phyloP scores from a whole-genome alignment of 208 protist species.

The Leishmania aethiopica region DNA sequence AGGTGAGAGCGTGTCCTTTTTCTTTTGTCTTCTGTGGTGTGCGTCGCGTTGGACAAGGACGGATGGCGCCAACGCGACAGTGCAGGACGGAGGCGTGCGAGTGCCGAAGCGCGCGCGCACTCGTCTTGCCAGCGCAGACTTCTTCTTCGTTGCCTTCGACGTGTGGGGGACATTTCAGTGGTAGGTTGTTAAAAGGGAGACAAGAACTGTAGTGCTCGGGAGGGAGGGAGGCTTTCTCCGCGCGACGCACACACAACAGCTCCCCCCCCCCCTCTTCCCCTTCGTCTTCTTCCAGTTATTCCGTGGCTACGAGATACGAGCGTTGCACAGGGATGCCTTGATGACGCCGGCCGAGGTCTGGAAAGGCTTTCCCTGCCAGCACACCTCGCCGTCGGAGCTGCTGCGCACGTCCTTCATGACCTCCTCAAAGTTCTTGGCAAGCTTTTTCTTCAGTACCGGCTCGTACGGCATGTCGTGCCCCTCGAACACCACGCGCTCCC shows the following conservation, averaged over 20 bases:
- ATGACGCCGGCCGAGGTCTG: constrained; percentile 65
- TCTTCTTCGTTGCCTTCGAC: not conserved
- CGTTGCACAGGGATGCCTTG: constrained; percentile 67
- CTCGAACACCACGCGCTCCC: constrained; percentile 90
- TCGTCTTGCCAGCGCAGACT: not conserved
- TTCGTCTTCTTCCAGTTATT: not conserved
- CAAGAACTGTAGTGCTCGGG: not conserved
- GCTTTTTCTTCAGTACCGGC: constrained; percentile 91
- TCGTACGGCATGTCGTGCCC: constrained; percentile 76
- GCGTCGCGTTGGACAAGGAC: not conserved
- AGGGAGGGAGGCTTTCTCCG: not conserved
- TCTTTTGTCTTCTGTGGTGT: not conserved
- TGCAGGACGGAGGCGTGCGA: not conserved
- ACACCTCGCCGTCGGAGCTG: constrained; percentile 74
- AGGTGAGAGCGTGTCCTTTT: not conserved
- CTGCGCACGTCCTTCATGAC: constrained; percentile 74
- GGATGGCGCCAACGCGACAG: not conserved
- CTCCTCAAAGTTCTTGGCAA: constrained; percentile 91
- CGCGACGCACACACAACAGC: not conserved
- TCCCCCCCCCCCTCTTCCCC: not conserved
- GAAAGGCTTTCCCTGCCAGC: constrained; percentile 75
- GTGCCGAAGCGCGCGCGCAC: not conserved
- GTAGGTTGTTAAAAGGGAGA: not conserved
- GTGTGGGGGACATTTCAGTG: not conserved
- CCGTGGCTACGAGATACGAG: constrained; percentile 56